Evolutionary conservation across 163 green algal species (phyloP).

Genomic region (Coccomyxa subellipsoidea): DNA sequence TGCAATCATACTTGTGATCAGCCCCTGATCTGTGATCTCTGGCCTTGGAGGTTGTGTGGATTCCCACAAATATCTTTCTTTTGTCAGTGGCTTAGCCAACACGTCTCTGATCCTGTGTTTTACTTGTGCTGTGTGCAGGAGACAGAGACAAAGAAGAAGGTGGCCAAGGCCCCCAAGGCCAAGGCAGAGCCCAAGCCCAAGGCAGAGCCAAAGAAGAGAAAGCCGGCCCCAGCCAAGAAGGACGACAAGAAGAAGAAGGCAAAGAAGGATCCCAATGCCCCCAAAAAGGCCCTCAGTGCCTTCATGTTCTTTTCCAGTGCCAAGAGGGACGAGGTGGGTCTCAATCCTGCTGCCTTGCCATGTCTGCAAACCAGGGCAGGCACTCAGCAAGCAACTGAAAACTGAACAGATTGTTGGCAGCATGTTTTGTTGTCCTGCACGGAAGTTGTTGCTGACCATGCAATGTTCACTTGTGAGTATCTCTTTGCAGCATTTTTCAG

Average conservation of each 20-base stretch:
- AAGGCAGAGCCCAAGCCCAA: slow-evolving; percentile 17
- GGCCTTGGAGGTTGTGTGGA: no score
- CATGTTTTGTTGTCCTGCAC: no score
- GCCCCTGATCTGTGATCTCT: no score
- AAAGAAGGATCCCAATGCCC: slow-evolving; percentile 78
- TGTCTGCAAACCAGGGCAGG: background rate
- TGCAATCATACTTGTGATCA: no score
- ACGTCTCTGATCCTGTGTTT: no score
- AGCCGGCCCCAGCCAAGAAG: slow-evolving; percentile 33
- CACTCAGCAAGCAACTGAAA: no score
- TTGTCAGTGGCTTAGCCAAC: no score
- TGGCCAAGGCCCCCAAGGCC: slow-evolving; percentile 11
- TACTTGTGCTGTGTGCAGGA: slow-evolving; percentile 19
- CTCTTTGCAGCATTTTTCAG: no score
- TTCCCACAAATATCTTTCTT: background rate
- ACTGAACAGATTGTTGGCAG: no score
- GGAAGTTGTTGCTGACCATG: no score
- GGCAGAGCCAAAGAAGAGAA: slow-evolving; percentile 32
- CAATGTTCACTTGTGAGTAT: no score
- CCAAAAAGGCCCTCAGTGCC: slow-evolving; percentile 63
- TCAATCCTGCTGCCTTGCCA: background rate
- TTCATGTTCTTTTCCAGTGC: slow-evolving; percentile 76
- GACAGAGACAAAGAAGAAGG: slow-evolving; percentile 41
- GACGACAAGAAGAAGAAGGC: slow-evolving; percentile 28
- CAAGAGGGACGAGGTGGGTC: slow-evolving; percentile 36